Percentiles rank a stretch among this genome's conserved stretches.
Conservation (phyloP, 2,329 filamentous ascomycete species). For the Colletotrichum australisinense region DNA sequence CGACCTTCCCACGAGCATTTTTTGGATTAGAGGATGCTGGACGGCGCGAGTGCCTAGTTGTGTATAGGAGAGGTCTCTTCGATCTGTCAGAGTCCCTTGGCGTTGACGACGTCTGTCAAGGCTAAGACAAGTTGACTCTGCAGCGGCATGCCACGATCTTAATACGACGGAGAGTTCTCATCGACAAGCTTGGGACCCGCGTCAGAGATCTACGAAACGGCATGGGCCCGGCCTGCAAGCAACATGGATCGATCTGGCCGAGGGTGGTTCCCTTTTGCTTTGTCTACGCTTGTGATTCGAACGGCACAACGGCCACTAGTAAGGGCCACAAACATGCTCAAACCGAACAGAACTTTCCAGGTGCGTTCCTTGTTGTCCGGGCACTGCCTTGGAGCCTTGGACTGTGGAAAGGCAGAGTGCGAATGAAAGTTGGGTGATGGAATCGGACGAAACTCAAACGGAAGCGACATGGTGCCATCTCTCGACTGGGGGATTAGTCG, state of each 20-base stretch:
- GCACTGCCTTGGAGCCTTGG: background rate
- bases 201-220: conserved; percentile 31
- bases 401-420: background rate
- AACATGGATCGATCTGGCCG: background rate
- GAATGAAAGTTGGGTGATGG: background rate
- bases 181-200: background rate
- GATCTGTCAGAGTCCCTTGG: background rate
- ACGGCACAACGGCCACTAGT: background rate
- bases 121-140: background rate
- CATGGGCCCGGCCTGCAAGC: conserved; percentile 14
- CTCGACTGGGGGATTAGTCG: background rate
- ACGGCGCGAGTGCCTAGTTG: background rate
- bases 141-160: conserved; percentile 8
- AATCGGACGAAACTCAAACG: conserved; percentile 27
- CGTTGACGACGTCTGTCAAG: background rate
- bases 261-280: background rate
- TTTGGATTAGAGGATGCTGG: background rate
- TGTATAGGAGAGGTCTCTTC: background rate
- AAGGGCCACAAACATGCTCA: background rate
- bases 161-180: background rate
- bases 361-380: background rate
- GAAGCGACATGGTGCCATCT: background rate
- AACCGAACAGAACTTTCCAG: background rate
- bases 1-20: conserved; percentile 32
- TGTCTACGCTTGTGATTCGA: conserved; percentile 14